Conservation (phyloP, 495 filamentous ascomycete species). For the Ramalina intermedia region DNA sequence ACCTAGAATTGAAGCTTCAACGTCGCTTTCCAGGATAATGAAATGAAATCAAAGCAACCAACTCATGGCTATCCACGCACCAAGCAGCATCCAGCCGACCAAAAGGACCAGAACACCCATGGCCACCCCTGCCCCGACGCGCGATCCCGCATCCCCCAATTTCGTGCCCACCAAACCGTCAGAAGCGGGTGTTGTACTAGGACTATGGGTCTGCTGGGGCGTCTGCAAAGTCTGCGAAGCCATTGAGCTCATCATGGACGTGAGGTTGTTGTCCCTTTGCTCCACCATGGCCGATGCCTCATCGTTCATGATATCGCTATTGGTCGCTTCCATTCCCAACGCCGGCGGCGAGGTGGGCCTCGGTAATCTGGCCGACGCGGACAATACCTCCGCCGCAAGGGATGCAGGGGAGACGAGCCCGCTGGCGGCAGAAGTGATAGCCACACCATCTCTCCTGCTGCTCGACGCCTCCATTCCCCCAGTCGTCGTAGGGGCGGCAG, state of each 20-base stretch:
- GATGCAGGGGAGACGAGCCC: neutral
- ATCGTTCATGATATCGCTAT: neutral
- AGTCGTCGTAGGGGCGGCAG: neutral
- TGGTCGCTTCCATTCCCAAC: neutral
- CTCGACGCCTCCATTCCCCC: neutral
- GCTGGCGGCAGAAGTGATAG: neutral
- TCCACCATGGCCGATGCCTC: neutral
- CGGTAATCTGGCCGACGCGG: neutral
- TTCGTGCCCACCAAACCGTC: neutral
- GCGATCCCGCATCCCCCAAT: constrained; percentile 4
- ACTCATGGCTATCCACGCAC: constrained; percentile 10
- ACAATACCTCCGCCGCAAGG: neutral
- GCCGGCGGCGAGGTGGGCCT: neutral
- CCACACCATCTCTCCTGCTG: neutral
- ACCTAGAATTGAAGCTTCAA: too few species aligned
- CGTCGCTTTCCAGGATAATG: too few species aligned
- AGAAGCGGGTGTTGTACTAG: neutral
- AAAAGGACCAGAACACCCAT: constrained; percentile 14
- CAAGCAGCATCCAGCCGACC: constrained; percentile 15
- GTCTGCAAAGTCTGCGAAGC: neutral
- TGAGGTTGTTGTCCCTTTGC: neutral
- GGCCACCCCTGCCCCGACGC: constrained; percentile 11
- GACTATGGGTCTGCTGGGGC: neutral
- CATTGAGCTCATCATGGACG: neutral
- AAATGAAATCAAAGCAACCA: constrained; percentile 6